A percentile compares a stretch with the other conserved stretches of the same genome.
phyloP scores from a whole-genome alignment of 352 stramenopile genomes.

The Phytopythium kandeliae region DNA sequence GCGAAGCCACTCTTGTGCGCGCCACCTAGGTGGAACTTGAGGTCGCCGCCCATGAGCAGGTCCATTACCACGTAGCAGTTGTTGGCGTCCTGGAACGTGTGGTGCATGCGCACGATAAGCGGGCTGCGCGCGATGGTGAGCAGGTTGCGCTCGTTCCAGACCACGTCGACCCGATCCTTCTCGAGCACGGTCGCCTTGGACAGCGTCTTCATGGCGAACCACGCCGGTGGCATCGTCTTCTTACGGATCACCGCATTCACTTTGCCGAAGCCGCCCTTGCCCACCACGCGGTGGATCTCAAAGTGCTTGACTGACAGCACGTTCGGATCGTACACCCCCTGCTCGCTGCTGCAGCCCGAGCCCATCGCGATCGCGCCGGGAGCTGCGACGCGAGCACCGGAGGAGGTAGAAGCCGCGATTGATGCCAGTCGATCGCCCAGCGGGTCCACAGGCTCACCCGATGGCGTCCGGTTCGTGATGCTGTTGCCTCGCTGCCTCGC shows the following conservation, averaged over 20 bases:
- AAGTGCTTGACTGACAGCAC: constrained; percentile 54
- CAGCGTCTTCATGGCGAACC: constrained; percentile 72
- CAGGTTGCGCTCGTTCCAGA: constrained; percentile 75
- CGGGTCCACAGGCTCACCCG: no score
- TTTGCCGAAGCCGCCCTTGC: constrained; percentile 67
- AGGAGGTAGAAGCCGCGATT: no score
- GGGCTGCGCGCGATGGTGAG: constrained; percentile 42
- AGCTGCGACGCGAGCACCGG: not conserved
- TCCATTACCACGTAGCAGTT: constrained; percentile 83
- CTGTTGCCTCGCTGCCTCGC: no score
- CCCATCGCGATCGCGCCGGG: constrained; percentile 19
- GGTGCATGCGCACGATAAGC: constrained; percentile 55
- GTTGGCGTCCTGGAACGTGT: constrained; percentile 56
- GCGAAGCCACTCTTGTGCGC: constrained; percentile 48
- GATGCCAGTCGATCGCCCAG: no score
- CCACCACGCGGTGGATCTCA: constrained; percentile 61
- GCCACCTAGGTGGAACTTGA: constrained; percentile 59
- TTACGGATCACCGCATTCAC: constrained; percentile 70
- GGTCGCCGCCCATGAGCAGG: constrained; percentile 59
- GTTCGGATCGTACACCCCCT: constrained; percentile 22
- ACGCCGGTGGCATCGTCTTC: constrained; percentile 37
- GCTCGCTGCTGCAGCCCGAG: constrained; percentile 28
- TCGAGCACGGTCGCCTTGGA: constrained; percentile 51
- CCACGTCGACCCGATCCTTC: constrained; percentile 60
- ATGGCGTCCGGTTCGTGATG: no score